These are phyloP conservation scores for Pichia sp. DNA, from an alignment of 1,139 yeast genomes.

Conservation along the genomic window DNA sequence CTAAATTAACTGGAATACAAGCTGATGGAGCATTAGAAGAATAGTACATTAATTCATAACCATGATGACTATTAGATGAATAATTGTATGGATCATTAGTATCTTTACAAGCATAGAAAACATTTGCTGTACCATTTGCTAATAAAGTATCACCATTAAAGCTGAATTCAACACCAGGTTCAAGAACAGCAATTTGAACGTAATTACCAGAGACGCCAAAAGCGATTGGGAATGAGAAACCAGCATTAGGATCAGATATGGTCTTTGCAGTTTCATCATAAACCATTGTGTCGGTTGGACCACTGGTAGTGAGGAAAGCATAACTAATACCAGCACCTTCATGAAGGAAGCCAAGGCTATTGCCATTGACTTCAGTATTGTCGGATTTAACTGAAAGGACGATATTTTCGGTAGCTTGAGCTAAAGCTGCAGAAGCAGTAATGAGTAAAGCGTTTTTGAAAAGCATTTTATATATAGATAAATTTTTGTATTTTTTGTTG, in stretches of 20 bases:
- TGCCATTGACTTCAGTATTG: conserved; percentile 24
- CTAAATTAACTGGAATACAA: conserved; percentile 17
- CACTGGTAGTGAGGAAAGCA: conserved; percentile 31
- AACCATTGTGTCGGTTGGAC: conserved; percentile 8
- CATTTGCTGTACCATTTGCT: conserved; percentile 21
- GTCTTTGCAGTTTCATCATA: conserved; percentile 13
- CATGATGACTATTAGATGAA: conserved; percentile 8
- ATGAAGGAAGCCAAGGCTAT: conserved; percentile 33
- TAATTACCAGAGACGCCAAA: conserved; percentile 9
- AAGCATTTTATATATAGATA: conserved; percentile 6
- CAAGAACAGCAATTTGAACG: conserved; percentile 18
- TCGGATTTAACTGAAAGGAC: conserved; percentile 26
- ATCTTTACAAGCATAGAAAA: conserved; percentile 27
- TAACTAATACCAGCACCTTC: conserved; percentile 56
- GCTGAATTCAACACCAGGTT: conserved; percentile 9
- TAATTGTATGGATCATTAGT: conserved; percentile 26
- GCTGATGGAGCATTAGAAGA: conserved; percentile 19
- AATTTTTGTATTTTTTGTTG: not conserved
- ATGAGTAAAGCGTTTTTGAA: conserved; percentile 6
- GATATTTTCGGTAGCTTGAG: conserved; percentile 17
- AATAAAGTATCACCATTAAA: conserved; percentile 21
- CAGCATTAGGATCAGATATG: conserved; percentile 5
- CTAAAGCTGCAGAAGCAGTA: conserved; percentile 28
- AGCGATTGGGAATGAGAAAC: conserved; percentile 4
- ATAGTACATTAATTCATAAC: conserved; percentile 23